Percentiles rank a stretch among this genome's conserved stretches.
Evolutionary conservation across 805 yeast genomes (phyloP).

Genomic region (Barnettozyma pratensis): DNA sequence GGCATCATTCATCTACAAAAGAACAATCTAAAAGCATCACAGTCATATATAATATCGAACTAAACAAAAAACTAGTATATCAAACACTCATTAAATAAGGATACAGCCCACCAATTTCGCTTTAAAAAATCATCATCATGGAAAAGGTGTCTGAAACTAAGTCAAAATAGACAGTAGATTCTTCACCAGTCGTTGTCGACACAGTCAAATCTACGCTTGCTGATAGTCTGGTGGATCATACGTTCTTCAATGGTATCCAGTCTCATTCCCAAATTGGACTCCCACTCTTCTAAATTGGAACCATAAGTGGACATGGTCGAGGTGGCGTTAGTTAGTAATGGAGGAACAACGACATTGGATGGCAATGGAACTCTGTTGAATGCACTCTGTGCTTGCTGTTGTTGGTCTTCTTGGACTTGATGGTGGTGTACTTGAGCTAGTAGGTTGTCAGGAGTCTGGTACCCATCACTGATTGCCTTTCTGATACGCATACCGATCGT

Average conservation of each 20-base stretch:
- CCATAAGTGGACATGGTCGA: conserved; percentile 28
- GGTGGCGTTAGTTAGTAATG: conserved; percentile 31
- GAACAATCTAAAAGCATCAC: neutral
- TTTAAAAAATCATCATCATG: too few relatives aligned
- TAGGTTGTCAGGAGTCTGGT: conserved; percentile 26
- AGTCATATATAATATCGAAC: neutral
- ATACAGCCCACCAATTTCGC: too few relatives aligned
- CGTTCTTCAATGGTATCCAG: conserved; percentile 29
- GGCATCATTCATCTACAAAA: too few relatives aligned
- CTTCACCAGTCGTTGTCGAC: conserved; percentile 24
- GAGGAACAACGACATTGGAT: conserved; percentile 27
- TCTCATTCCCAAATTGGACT: conserved; percentile 30
- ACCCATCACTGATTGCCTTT: conserved; percentile 61
- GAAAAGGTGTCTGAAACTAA: neutral
- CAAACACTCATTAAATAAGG: neutral
- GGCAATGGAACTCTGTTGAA: conserved; percentile 34
- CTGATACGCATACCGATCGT: conserved; percentile 70
- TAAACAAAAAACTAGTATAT: neutral
- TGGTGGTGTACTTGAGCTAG: conserved; percentile 10
- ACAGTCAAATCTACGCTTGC: conserved; percentile 24
- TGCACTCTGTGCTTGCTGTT: conserved; percentile 11
- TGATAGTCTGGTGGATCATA: conserved; percentile 15
- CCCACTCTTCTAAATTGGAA: conserved; percentile 37
- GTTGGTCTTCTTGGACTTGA: conserved; percentile 19
- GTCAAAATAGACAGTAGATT: neutral